phyloP scores from a whole-genome alignment of 1,284 basidiomycete genomes.

The Cutaneotrichosporon curvatum region DNA sequence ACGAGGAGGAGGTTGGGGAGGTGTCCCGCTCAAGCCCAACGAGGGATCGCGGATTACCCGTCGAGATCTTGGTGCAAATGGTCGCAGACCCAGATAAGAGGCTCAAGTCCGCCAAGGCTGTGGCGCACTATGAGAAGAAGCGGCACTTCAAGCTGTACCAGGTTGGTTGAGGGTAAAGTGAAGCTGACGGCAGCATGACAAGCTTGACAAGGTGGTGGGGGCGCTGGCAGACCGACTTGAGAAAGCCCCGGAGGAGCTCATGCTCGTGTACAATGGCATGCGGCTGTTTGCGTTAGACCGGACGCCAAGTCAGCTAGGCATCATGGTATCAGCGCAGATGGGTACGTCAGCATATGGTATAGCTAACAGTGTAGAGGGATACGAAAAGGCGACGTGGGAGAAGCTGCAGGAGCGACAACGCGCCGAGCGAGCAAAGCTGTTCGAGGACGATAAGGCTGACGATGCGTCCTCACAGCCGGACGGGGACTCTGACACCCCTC shows the following conservation, averaged over 20 bases:
- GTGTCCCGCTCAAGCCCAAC: too few relatives aligned
- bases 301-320: slow-evolving; percentile 24
- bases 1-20: too few relatives aligned
- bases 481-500: neutral
- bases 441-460: neutral
- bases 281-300: slow-evolving; percentile 15
- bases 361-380: slow-evolving; percentile 25
- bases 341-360: slow-evolving; percentile 19
- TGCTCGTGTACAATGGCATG: slow-evolving; percentile 24
- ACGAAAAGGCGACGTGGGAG: slow-evolving; percentile 27
- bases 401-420: slow-evolving; percentile 12
- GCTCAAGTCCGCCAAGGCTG: slow-evolving; percentile 13
- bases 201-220: slow-evolving; percentile 14
- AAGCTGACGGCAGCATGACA: slow-evolving; percentile 20
- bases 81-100: slow-evolving; percentile 23
- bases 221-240: slow-evolving; percentile 19
- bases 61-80: slow-evolving; percentile 27
- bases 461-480: neutral
- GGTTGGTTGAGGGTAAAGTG: neutral
- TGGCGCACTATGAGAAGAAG: slow-evolving; percentile 23
- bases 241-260: slow-evolving; percentile 22
- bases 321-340: slow-evolving; percentile 21
- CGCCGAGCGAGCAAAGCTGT: neutral
- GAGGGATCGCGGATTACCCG: neutral
- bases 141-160: slow-evolving; percentile 15